These are phyloP conservation scores for Blastobotrys proliferans DNA, from an alignment of 1,139 yeast genomes.

Conservation along the genomic window DNA sequence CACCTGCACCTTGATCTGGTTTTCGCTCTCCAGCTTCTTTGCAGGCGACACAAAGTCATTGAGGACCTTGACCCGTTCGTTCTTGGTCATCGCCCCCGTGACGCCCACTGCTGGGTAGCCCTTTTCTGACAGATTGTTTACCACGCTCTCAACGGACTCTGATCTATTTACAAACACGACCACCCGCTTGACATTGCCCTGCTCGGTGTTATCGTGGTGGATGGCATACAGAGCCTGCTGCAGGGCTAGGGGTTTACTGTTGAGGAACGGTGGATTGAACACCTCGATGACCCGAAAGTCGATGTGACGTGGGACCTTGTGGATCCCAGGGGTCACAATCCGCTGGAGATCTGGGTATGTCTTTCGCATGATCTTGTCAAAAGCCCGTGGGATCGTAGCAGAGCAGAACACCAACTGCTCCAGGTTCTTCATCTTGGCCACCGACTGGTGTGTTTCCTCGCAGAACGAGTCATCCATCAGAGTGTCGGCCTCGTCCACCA, in stretches of 20 bases:
- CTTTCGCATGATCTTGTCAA: constrained; percentile 56
- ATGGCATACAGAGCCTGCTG: constrained; percentile 89
- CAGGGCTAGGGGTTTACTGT: constrained; percentile 75
- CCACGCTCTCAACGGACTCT: constrained; percentile 57
- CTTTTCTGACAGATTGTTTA: constrained; percentile 50
- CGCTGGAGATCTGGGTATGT: constrained; percentile 66
- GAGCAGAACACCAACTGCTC: constrained; percentile 72
- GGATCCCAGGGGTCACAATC: constrained; percentile 77
- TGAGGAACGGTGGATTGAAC: constrained; percentile 67
- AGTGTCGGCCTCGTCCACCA: constrained; percentile 95
- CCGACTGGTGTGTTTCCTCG: constrained; percentile 56
- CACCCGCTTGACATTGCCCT: constrained; percentile 72
- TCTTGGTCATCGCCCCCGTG: constrained; percentile 58
- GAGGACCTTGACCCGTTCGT: constrained; percentile 54
- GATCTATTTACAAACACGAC: constrained; percentile 81
- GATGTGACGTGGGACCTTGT: constrained; percentile 72
- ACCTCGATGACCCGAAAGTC: constrained; percentile 75
- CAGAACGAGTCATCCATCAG: constrained; percentile 81
- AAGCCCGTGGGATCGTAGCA: constrained; percentile 83
- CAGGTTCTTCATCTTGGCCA: constrained; percentile 51
- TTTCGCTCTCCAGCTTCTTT: constrained; percentile 33
- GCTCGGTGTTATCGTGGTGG: constrained; percentile 76
- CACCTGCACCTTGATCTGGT: constrained; percentile 43
- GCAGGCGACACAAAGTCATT: constrained; percentile 62
- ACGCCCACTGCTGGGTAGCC: constrained; percentile 62